phyloP scores from a whole-genome alignment of 345 rosid genomes.

The Citrus mangshanensis region DNA sequence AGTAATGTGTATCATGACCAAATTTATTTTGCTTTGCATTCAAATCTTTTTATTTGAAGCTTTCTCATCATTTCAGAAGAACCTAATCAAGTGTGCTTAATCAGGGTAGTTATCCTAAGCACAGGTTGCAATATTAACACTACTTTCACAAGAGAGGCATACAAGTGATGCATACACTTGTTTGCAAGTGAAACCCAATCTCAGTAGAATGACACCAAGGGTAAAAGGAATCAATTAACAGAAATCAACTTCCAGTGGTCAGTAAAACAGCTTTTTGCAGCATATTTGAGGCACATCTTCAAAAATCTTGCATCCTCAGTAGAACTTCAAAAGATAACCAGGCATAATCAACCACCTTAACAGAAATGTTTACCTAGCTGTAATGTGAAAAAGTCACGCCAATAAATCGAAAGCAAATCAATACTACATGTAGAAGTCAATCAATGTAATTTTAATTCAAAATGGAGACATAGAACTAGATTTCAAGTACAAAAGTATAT shows the following conservation, averaged over 20 bases:
- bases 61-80: background rate
- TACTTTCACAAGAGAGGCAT: background rate
- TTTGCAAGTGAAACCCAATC: background rate
- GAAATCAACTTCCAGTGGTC: background rate
- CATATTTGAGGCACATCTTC: background rate
- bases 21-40: background rate
- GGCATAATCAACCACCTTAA: slow-evolving; percentile 3
- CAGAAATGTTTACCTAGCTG: background rate
- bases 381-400: background rate
- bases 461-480: background rate
- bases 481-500: background rate
- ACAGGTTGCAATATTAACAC: background rate
- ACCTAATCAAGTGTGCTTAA: background rate
- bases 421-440: background rate
- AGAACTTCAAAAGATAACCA: background rate
- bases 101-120: background rate
- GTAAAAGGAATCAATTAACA: background rate
- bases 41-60: background rate
- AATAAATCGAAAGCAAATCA: background rate
- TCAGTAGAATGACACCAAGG: background rate
- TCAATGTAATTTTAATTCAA: background rate
- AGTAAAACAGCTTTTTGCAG: background rate
- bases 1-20: background rate
- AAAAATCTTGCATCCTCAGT: background rate
- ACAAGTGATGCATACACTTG: background rate